Evolutionary conservation across 805 yeast species (phyloP).

Genomic region (Jamesozyma spencerorum): DNA sequence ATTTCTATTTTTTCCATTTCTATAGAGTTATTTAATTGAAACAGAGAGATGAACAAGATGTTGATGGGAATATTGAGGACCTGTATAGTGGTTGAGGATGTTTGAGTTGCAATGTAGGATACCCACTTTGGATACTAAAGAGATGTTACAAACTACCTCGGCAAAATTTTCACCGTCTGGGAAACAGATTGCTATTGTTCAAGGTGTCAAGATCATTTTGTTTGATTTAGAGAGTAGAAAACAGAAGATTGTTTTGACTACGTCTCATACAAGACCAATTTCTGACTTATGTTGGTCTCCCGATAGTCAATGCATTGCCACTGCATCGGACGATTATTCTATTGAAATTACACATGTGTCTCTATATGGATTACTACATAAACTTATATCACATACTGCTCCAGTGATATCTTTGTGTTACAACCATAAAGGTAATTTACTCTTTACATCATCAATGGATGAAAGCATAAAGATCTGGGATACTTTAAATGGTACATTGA

Average conservation of each 20-base stretch:
- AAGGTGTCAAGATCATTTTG: slow-evolving; percentile 50
- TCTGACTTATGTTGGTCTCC: slow-evolving; percentile 75
- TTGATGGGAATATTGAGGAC: no score
- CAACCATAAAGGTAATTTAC: slow-evolving; percentile 63
- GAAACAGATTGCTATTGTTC: slow-evolving; percentile 44
- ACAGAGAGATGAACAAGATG: no score
- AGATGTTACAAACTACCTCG: slow-evolving; percentile 28
- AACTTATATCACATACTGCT: slow-evolving; percentile 70
- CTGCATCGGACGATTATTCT: slow-evolving; percentile 81
- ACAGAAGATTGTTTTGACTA: slow-evolving; percentile 14
- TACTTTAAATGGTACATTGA: slow-evolving; percentile 48
- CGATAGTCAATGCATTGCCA: slow-evolving; percentile 60
- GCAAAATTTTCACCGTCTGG: slow-evolving; percentile 59
- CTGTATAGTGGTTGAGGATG: neutral
- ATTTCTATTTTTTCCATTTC: no score
- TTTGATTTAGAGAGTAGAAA: slow-evolving; percentile 40
- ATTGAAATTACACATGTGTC: slow-evolving; percentile 61
- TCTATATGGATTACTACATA: slow-evolving; percentile 33
- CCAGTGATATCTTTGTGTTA: slow-evolving; percentile 68
- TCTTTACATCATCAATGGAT: slow-evolving; percentile 79
- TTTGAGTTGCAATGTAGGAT: neutral
- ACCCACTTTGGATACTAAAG: neutral
- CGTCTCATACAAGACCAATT: slow-evolving; percentile 48
- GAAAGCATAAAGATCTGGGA: slow-evolving; percentile 93
- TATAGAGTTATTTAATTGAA: no score